Evolutionary conservation across 768 basidiomycete species (phyloP).

Genomic region (Kwoniella europaea): DNA sequence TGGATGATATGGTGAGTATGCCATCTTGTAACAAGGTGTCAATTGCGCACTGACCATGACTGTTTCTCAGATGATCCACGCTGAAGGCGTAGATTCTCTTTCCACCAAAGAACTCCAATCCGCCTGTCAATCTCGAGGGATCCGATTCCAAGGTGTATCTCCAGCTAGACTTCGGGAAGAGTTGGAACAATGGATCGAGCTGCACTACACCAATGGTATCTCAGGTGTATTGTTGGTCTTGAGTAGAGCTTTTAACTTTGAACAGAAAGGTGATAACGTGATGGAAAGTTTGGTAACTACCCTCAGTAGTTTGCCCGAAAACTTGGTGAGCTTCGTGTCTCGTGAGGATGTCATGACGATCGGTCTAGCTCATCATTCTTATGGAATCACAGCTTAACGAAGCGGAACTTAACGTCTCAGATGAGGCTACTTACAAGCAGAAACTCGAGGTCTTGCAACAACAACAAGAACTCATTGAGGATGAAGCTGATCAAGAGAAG

Average conservation of each 20-base stretch:
- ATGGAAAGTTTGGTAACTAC: constrained; percentile 85
- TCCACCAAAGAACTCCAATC: constrained; percentile 90
- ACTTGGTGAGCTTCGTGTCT: constrained; percentile 68
- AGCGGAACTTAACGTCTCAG: constrained; percentile 94
- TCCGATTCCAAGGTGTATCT: constrained; percentile 82
- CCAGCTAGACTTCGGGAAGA: constrained; percentile 89
- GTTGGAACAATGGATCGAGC: constrained; percentile 84
- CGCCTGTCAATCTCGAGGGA: constrained; percentile 91
- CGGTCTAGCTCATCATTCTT: not conserved
- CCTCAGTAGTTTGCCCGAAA: constrained; percentile 88
- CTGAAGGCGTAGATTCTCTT: constrained; percentile 86
- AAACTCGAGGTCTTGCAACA: constrained; percentile 97
- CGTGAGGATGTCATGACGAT: too few relatives aligned
- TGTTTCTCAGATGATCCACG: constrained; percentile 71
- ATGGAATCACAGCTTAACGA: constrained; percentile 77
- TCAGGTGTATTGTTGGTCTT: constrained; percentile 92
- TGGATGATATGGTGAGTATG: constrained; percentile 73
- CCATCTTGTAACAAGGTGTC: not conserved
- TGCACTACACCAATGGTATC: constrained; percentile 87
- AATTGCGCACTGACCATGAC: constrained; percentile 10
- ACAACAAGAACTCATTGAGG: constrained; percentile 98
- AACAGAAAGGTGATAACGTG: constrained; percentile 82
- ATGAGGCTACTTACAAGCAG: constrained; percentile 90
- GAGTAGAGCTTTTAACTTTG: constrained; percentile 91
- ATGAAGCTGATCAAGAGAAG: constrained; percentile 97